phyloP scores from a whole-genome alignment of 805 yeast species.

The Kazachstania viticola region DNA sequence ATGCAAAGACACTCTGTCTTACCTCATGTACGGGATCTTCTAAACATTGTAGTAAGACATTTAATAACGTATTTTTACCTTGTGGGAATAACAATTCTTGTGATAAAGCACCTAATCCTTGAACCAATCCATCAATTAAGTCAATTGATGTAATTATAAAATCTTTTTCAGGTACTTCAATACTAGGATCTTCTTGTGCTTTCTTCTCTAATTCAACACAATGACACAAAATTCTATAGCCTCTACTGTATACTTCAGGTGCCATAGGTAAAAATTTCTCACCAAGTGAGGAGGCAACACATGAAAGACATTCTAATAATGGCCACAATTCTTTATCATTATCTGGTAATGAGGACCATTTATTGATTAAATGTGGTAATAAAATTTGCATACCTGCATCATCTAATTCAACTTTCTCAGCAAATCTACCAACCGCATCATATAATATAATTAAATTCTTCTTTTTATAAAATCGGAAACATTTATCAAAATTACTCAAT shows the following conservation, averaged over 20 bases:
- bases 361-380: constrained; percentile 69
- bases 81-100: constrained; percentile 32
- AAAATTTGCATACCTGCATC: constrained; percentile 47
- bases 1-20: constrained; percentile 84
- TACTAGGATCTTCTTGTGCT: constrained; percentile 51
- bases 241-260: constrained; percentile 70
- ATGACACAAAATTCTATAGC: constrained; percentile 53
- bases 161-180: constrained; percentile 78
- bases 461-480: constrained; percentile 70
- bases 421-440: constrained; percentile 84
- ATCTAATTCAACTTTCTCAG: constrained; percentile 55
- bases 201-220: constrained; percentile 58
- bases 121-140: constrained; percentile 83
- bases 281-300: constrained; percentile 80
- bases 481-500: constrained; percentile 55
- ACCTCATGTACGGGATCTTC: constrained; percentile 75
- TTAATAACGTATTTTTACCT: constrained; percentile 37
- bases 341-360: constrained; percentile 70
- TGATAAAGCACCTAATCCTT: constrained; percentile 64
- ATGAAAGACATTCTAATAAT: constrained; percentile 81
- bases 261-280: constrained; percentile 84
- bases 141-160: constrained; percentile 83
- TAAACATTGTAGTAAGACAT: constrained; percentile 53
- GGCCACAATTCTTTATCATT: constrained; percentile 86
- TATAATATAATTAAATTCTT: constrained; percentile 72